Percentiles rank a stretch among this genome's conserved stretches.
Conservation (phyloP, 1,284 basidiomycete species). For the Boletus semigastroideus region DNA sequence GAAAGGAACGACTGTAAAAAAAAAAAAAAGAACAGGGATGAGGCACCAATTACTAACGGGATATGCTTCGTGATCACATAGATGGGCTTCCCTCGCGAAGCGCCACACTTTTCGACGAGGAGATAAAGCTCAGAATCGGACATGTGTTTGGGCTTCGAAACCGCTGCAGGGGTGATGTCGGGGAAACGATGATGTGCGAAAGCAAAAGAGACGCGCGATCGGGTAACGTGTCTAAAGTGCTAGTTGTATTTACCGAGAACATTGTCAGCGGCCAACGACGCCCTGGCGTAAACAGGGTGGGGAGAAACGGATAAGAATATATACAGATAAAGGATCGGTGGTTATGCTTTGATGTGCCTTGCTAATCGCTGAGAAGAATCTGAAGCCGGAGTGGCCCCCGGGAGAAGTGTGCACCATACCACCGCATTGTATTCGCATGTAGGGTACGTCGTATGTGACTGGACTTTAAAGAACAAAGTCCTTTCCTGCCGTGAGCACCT, state of each 20-base stretch:
- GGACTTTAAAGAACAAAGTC: slow-evolving; percentile 36
- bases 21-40: slow-evolving; percentile 6
- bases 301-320: slow-evolving; percentile 31
- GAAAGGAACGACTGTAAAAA: slow-evolving; percentile 11
- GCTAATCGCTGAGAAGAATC: slow-evolving; percentile 19
- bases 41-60: slow-evolving; percentile 39
- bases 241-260: slow-evolving; percentile 29
- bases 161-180: slow-evolving; percentile 11
- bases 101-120: slow-evolving; percentile 41
- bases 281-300: slow-evolving; percentile 27
- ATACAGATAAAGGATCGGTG: slow-evolving; percentile 31
- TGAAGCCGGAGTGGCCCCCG: slow-evolving; percentile 17
- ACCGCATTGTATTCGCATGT: slow-evolving; percentile 21
- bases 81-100: slow-evolving; percentile 40
- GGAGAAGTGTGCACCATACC: slow-evolving; percentile 18
- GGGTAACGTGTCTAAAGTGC: slow-evolving; percentile 28
- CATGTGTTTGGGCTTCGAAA: slow-evolving; percentile 22
- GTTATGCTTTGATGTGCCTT: slow-evolving; percentile 26
- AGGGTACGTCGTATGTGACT: slow-evolving; percentile 21
- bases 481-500: slow-evolving; percentile 78
- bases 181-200: slow-evolving; percentile 25
- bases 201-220: slow-evolving; percentile 26
- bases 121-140: slow-evolving; percentile 39
- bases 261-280: slow-evolving; percentile 26
- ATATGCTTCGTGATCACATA: slow-evolving; percentile 44